Base-by-base conservation (phyloP, 2,329 filamentous ascomycete genomes). In the Fusarium sp. region DNA sequence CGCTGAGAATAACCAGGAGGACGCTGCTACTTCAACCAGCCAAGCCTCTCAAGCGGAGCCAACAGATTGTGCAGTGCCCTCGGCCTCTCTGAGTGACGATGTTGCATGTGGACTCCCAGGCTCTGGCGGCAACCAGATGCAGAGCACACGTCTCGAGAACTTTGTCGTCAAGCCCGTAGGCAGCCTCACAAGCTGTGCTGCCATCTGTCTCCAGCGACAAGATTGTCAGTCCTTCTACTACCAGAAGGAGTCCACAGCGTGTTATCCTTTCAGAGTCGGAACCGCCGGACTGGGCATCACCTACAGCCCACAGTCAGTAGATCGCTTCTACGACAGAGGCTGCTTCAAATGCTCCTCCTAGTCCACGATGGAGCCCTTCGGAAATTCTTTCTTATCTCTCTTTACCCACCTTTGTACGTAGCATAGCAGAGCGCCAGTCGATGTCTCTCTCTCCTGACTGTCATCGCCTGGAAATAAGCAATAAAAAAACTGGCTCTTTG, bases 171-270 rank as follows among this genome's bases (percentile, higher is more conserved):
- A 56, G 10, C 53, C 63, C 4, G 65, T 68, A 7, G 55, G 61
- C 19, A 68, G 49, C 19, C 42, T 68, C 0, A 22, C 39, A 3
- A 60, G 49, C 7, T 68, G 65, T 6, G 61, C 58, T 7, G 43
- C 58, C 3, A 38, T 58, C 11, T 68, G 65, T 22, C 49, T 68
- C 3, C 47, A 58, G 5, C 53, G 51, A 4, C 26, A 39, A 15
- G 59, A 54, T n/a, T 68, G 62, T 7, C 25, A 52, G 10, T 59
- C 65, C 1, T 68, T 66, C n/a, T 49, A 53, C 0, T 68, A 65
- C 25, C 31, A 48, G 8, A 65, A 49, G 15, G 40, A 57, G 3
- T 44, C n/a, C 5, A 56, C 56, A 3, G 53, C 41, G 40, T 68
- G 65, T 2, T 56, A 56, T 49, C 45, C 57, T 0, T 68, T 58